These are phyloP conservation scores for Parsonsia alboflavescens DNA, from an alignment of 257 asterid genomes.

Conservation along the genomic window DNA sequence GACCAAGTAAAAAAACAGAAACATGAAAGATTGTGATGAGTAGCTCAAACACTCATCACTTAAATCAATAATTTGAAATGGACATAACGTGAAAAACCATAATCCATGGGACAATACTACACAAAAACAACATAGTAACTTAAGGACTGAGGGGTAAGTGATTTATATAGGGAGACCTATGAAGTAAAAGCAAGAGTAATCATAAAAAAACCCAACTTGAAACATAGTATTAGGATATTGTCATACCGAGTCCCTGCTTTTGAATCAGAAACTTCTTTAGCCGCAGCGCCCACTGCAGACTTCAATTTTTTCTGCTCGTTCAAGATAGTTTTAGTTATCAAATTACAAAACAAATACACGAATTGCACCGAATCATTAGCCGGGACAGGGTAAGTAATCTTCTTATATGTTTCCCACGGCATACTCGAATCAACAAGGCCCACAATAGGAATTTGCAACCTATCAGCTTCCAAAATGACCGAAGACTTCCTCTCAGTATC, in stretches of 20 bases:
- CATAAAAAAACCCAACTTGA: neutral
- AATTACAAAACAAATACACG: conserved; percentile 89
- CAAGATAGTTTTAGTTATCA: conserved; percentile 85
- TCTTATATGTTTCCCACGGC: conserved; percentile 75
- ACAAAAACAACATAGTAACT: neutral
- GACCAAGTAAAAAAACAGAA: conserved; percentile 15
- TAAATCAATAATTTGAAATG: neutral
- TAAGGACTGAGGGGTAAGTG: neutral
- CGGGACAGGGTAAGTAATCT: conserved; percentile 81
- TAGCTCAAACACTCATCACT: neutral
- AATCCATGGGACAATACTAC: neutral
- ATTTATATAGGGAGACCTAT: neutral
- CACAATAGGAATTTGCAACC: conserved; percentile 82
- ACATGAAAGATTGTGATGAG: neutral
- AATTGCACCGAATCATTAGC: conserved; percentile 87
- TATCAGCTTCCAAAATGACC: conserved; percentile 72
- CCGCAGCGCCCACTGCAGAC: conserved; percentile 29
- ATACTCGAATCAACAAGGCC: conserved; percentile 87
- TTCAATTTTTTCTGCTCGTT: conserved; percentile 53
- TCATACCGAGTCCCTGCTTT: conserved; percentile 33
- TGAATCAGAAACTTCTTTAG: conserved; percentile 26
- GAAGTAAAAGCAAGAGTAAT: neutral
- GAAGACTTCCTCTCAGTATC: conserved; percentile 83
- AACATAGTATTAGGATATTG: conserved; percentile 2
- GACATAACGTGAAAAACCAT: neutral